Evolutionary conservation across 768 basidiomycete genomes (phyloP), one percentile per base, ranked within the genome.

Genomic region (Lanmaoa rubissima): DNA sequence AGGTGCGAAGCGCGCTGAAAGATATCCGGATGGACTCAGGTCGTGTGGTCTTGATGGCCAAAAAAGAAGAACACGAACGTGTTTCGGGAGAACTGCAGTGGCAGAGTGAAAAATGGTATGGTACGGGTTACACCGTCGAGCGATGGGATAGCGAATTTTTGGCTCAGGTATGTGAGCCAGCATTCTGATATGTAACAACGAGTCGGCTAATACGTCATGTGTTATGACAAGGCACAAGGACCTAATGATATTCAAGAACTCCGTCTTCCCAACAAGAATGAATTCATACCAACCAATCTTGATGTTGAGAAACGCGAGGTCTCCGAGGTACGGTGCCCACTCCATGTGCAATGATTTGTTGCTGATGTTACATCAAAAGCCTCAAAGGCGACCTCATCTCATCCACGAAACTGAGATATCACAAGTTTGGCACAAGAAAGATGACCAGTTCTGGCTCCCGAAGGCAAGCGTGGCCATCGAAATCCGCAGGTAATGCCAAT

Each of bases 391-490:
- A 13, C 95, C 96, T 4, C 76, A 81, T 57, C 80, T 94, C 57
- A 82, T 98, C 53, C 76, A 83, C 34, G 82, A 94, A 70, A 90
- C 85, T 0, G 74, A 82, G 0, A 64, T 87, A 28, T 88, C 87
- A 5, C 80, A 86, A 13, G 74, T 98, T 4, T 99, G 96, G 95
- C 84, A 94, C 74, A 99, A 99, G 78, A 94, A 94, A 69, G 97
- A 99, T 69, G 96, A 99, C 71, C 82, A 79, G 58, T 99, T 97
- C 77, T 96, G 93, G 90, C 84, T 96, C 11, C 97, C 97, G 0
- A 92, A 91, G 67, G 93, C 94, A 2, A 81, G 84, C 59, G 80
- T 88, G 21, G 74, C 87, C 54, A 79, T 98, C 52, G 84, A 90
- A 61, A 75, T 95, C 44, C 81, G 88, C 63, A 91, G 84, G 91